These are phyloP conservation scores for Synchytrium microbalum DNA, from an alignment of 371 early-diverging fungal genomes.

Conservation along the genomic window DNA sequence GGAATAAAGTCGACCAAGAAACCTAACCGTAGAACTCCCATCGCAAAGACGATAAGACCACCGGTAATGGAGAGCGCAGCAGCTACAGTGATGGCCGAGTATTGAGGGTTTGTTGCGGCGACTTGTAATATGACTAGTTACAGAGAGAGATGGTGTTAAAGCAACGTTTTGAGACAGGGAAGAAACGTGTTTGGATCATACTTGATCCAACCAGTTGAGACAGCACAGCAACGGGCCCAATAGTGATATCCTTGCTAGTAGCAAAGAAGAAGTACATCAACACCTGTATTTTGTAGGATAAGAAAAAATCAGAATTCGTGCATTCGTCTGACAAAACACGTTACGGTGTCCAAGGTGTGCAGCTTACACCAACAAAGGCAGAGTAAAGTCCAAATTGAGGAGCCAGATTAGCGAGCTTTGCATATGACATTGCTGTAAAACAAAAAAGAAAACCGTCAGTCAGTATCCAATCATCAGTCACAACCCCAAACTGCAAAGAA, in stretches of 20 bases:
- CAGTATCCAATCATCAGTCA: no score
- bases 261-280: slow-evolving; percentile 62
- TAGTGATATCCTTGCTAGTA: slow-evolving; percentile 75
- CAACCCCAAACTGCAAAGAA: no score
- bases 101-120: background rate
- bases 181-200: background rate
- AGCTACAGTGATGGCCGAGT: slow-evolving; percentile 48
- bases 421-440: slow-evolving; percentile 71
- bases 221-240: slow-evolving; percentile 81
- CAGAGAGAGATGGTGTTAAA: no score
- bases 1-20: slow-evolving; percentile 78
- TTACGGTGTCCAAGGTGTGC: no score
- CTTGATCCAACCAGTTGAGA: slow-evolving; percentile 54
- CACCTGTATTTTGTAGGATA: no score
- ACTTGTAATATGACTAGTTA: slow-evolving; percentile 7
- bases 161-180: no score
- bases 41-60: slow-evolving; percentile 50
- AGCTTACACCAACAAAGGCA: slow-evolving; percentile 61
- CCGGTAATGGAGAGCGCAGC: slow-evolving; percentile 55
- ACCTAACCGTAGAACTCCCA: slow-evolving; percentile 71
- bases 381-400: slow-evolving; percentile 82
- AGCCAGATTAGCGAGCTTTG: slow-evolving; percentile 78
- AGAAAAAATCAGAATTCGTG: no score
- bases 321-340: no score
- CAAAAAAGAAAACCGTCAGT: background rate